Percentiles rank a stretch among this genome's conserved stretches.
Conservation (phyloP, 768 basidiomycete species). For the Trichaptum fuscoviolaceum region DNA sequence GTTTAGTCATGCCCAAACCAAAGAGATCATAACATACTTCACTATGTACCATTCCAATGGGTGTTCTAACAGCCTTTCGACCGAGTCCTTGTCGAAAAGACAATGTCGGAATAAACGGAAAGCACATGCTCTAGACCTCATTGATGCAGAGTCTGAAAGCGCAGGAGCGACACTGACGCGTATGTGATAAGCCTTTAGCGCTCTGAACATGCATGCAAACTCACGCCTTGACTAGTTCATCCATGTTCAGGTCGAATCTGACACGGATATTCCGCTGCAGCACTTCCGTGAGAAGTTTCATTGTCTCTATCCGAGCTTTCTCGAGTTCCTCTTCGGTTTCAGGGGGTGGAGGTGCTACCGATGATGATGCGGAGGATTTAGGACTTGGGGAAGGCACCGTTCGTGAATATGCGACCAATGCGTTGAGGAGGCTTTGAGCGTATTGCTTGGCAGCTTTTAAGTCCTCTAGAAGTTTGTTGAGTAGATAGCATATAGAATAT, state of each 20-base stretch:
- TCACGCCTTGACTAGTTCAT: slow-evolving; percentile 72
- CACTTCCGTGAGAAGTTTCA: slow-evolving; percentile 59
- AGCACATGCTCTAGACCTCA: slow-evolving; percentile 70
- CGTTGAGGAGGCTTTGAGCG: slow-evolving; percentile 53
- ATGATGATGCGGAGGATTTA: slow-evolving; percentile 27
- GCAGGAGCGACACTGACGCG: slow-evolving; percentile 65
- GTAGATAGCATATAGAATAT: background rate
- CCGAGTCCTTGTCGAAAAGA: slow-evolving; percentile 67
- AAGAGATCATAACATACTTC: slow-evolving; percentile 44
- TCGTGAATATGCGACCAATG: slow-evolving; percentile 44
- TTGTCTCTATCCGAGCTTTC: slow-evolving; percentile 52
- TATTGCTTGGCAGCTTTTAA: slow-evolving; percentile 68
- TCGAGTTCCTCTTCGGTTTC: slow-evolving; percentile 39
- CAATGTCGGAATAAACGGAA: slow-evolving; percentile 81
- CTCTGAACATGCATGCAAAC: slow-evolving; percentile 23
- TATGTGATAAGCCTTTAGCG: background rate
- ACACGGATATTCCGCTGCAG: slow-evolving; percentile 71
- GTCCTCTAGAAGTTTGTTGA: slow-evolving; percentile 43
- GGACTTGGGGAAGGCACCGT: slow-evolving; percentile 25
- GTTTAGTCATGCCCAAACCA: slow-evolving; percentile 9
- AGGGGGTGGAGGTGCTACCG: slow-evolving; percentile 30
- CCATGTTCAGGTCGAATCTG: slow-evolving; percentile 65
- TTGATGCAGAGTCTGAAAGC: slow-evolving; percentile 68
- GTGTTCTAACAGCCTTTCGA: slow-evolving; percentile 54
- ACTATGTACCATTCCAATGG: slow-evolving; percentile 88